Conservation (phyloP, 805 yeast species). For the Hanseniaspora lachancei region DNA sequence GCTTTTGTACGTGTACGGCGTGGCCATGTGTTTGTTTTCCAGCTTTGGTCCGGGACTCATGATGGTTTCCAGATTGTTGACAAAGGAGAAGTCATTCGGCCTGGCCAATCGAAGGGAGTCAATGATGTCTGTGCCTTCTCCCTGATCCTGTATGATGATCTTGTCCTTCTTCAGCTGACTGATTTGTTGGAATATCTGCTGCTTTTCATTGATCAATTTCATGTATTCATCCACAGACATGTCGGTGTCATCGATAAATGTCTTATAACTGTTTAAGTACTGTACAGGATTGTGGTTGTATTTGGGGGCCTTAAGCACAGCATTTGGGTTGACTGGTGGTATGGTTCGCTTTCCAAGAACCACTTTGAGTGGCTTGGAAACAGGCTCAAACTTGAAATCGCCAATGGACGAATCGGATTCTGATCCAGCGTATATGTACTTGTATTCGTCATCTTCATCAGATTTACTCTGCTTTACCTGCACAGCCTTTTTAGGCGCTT, state of each 20-base stretch:
- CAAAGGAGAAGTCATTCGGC: neutral
- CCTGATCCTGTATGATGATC: constrained; percentile 29
- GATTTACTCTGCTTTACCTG: neutral
- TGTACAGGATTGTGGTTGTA: constrained; percentile 29
- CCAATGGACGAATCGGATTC: constrained; percentile 17
- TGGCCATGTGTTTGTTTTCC: constrained; percentile 21
- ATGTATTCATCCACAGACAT: constrained; percentile 48
- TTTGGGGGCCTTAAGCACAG: constrained; percentile 35
- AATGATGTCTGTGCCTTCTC: constrained; percentile 28
- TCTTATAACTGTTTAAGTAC: constrained; percentile 42
- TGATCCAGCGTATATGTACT: neutral
- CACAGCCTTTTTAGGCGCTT: neutral
- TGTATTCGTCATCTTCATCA: constrained; percentile 14
- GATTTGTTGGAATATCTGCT: constrained; percentile 31
- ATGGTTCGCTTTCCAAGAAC: constrained; percentile 15
- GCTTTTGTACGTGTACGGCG: neutral
- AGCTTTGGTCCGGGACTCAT: neutral
- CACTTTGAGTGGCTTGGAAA: constrained; percentile 1
- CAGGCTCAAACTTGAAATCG: constrained; percentile 13
- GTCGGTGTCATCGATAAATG: constrained; percentile 43
- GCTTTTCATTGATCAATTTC: constrained; percentile 42
- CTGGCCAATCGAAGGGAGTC: neutral
- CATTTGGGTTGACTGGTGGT: constrained; percentile 47
- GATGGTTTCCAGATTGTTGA: neutral
- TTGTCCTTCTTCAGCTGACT: constrained; percentile 24